A percentile compares a stretch with the other conserved stretches of the same genome.
Conservation (phyloP, 2,329 filamentous ascomycete genomes). For the Chlorencoelia australis region DNA sequence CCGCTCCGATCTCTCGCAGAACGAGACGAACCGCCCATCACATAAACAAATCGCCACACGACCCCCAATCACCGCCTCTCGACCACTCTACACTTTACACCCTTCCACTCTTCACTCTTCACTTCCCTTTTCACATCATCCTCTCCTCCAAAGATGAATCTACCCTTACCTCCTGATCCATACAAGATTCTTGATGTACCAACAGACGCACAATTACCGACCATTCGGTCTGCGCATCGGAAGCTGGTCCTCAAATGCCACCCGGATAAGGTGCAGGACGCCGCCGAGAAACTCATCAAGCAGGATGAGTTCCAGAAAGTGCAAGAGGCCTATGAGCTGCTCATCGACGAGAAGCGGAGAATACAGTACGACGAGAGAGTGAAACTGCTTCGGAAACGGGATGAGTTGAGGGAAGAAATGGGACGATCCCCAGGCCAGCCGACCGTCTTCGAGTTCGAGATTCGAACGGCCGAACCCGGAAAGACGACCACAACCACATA, state of each 20-base stretch:
- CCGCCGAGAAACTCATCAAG: slow-evolving; percentile 61
- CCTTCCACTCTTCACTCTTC: background rate
- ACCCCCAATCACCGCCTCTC: too few species aligned
- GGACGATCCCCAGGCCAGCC: background rate
- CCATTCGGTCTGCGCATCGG: slow-evolving; percentile 71
- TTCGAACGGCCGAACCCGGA: too few species aligned
- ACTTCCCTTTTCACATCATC: slow-evolving; percentile 9
- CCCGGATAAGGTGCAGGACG: slow-evolving; percentile 74
- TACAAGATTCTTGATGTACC: slow-evolving; percentile 68
- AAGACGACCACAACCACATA: too few species aligned
- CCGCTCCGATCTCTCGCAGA: slow-evolving; percentile 3
- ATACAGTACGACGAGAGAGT: slow-evolving; percentile 69
- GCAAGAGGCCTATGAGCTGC: slow-evolving; percentile 84
- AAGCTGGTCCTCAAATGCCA: slow-evolving; percentile 84
- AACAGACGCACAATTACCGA: slow-evolving; percentile 56
- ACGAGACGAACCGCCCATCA: slow-evolving; percentile 1
- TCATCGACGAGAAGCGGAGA: slow-evolving; percentile 67
- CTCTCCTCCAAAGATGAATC: slow-evolving; percentile 10
- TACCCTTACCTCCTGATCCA: slow-evolving; percentile 46
- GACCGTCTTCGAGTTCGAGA: too few species aligned
- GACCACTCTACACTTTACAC: too few species aligned
- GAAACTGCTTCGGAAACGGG: slow-evolving; percentile 41
- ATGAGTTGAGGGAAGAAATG: background rate
- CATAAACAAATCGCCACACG: too few species aligned
- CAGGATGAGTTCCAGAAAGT: slow-evolving; percentile 85